A percentile compares a stretch with the other conserved stretches of the same genome.
phyloP scores from a whole-genome alignment of 2,329 filamentous ascomycete genomes.

The Paecilomyces dactylethromorphus region DNA sequence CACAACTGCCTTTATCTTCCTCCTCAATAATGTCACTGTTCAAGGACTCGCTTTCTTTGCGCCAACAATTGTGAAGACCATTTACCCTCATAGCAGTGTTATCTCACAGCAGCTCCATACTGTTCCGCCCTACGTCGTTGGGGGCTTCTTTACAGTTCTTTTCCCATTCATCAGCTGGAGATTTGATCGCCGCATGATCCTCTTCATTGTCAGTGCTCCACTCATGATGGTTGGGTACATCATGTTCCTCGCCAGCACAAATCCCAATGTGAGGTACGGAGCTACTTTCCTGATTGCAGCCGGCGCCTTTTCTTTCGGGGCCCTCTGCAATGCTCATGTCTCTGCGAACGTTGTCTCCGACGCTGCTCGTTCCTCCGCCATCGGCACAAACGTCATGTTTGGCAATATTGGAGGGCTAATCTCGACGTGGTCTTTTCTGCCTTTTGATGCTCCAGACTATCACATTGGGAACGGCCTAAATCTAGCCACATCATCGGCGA shows the following conservation, averaged over 20 bases:
- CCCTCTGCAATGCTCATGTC: conserved; percentile 60
- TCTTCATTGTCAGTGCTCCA: conserved; percentile 55
- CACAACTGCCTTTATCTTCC: conserved; percentile 51
- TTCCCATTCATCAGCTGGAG: conserved; percentile 58
- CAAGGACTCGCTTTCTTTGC: conserved; percentile 65
- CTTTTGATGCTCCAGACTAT: conserved; percentile 58
- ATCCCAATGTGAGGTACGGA: conserved; percentile 55
- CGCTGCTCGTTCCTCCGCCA: conserved; percentile 60
- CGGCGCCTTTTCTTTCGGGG: conserved; percentile 58
- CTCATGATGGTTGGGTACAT: conserved; percentile 64
- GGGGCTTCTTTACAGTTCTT: conserved; percentile 58
- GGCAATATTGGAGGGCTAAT: conserved; percentile 66
- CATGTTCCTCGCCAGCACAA: conserved; percentile 58
- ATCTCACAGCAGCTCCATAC: conserved; percentile 63
- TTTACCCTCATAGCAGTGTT: conserved; percentile 54
- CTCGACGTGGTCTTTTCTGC: conserved; percentile 59
- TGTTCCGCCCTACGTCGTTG: conserved; percentile 64
- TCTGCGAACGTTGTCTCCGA: conserved; percentile 67
- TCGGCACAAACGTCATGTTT: conserved; percentile 63
- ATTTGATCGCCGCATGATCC: conserved; percentile 53
- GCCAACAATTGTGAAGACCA: conserved; percentile 63
- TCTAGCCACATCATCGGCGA: conserved; percentile 53
- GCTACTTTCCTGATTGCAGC: conserved; percentile 64
- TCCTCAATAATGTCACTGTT: conserved; percentile 64
- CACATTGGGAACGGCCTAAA: conserved; percentile 68